Conservation (phyloP, 2,329 filamentous ascomycete genomes). For the Emmonsiellopsis sp. region DNA sequence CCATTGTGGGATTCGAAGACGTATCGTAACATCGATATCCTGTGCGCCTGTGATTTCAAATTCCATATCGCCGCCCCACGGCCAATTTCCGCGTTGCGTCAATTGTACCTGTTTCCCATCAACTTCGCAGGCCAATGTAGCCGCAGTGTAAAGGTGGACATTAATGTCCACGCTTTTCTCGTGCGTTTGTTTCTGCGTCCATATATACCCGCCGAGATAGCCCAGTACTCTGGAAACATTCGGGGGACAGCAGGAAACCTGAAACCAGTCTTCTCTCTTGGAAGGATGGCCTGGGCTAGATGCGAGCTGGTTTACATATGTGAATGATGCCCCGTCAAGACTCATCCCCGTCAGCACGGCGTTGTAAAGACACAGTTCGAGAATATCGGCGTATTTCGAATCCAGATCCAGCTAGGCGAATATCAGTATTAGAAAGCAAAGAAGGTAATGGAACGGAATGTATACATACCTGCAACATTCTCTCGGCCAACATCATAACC, state of each 20-base stretch:
- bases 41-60: slow-evolving; percentile 33
- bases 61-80: slow-evolving; percentile 44
- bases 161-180: slow-evolving; percentile 32
- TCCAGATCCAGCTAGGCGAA: slow-evolving; percentile 37
- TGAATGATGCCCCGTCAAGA: slow-evolving; percentile 47
- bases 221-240: slow-evolving; percentile 49
- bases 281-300: slow-evolving; percentile 43
- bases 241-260: slow-evolving; percentile 51
- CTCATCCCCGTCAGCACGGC: slow-evolving; percentile 50
- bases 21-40: slow-evolving; percentile 31
- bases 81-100: slow-evolving; percentile 46
- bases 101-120: slow-evolving; percentile 30
- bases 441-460: slow-evolving; percentile 30
- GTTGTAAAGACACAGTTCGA: slow-evolving; percentile 55
- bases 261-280: slow-evolving; percentile 48
- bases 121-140: slow-evolving; percentile 33
- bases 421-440: not conserved
- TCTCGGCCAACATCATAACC: slow-evolving; percentile 51
- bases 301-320: slow-evolving; percentile 53
- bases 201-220: slow-evolving; percentile 48
- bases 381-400: slow-evolving; percentile 46
- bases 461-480: slow-evolving; percentile 23
- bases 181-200: slow-evolving; percentile 31
- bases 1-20: slow-evolving; percentile 48
- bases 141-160: slow-evolving; percentile 49